Conservation (phyloP, 2,329 filamentous ascomycete genomes). For the Colletotrichum chlorophyti region DNA sequence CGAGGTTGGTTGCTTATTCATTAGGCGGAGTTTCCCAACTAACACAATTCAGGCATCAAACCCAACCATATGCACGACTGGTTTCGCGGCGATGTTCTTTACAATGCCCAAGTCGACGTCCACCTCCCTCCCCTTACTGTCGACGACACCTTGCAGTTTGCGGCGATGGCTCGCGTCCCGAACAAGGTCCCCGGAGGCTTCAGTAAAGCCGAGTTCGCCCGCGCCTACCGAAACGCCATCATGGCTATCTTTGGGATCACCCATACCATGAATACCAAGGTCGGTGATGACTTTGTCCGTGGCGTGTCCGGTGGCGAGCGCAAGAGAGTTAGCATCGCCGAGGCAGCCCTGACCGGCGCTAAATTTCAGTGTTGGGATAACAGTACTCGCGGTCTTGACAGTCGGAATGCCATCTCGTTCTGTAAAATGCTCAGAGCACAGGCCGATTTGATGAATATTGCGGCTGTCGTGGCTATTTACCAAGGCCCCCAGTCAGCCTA, state of each 20-base stretch:
- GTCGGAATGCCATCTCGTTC: conserved; percentile 59
- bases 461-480: conserved; percentile 23
- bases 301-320: conserved; percentile 41
- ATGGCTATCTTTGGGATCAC: conserved; percentile 51
- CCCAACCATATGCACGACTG: conserved; percentile 31
- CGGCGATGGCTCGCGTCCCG: conserved; percentile 57
- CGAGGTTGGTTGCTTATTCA: background rate
- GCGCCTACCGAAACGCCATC: conserved; percentile 57
- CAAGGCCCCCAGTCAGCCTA: conserved; percentile 29
- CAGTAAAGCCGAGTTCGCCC: conserved; percentile 48
- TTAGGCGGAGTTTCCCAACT: no score
- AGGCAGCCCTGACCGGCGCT: conserved; percentile 29
- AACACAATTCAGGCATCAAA: conserved; percentile 18
- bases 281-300: conserved; percentile 29
- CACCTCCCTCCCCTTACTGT: conserved; percentile 66
- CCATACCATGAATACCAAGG: conserved; percentile 28
- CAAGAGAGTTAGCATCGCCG: conserved; percentile 42
- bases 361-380: conserved; percentile 39
- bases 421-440: conserved; percentile 57
- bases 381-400: conserved; percentile 38
- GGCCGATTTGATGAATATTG: conserved; percentile 34
- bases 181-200: conserved; percentile 53
- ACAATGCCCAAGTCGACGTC: conserved; percentile 70
- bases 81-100: conserved; percentile 67
- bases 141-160: conserved; percentile 67